Conservation (phyloP, 345 rosid genomes). For the Syzygium grande region DNA sequence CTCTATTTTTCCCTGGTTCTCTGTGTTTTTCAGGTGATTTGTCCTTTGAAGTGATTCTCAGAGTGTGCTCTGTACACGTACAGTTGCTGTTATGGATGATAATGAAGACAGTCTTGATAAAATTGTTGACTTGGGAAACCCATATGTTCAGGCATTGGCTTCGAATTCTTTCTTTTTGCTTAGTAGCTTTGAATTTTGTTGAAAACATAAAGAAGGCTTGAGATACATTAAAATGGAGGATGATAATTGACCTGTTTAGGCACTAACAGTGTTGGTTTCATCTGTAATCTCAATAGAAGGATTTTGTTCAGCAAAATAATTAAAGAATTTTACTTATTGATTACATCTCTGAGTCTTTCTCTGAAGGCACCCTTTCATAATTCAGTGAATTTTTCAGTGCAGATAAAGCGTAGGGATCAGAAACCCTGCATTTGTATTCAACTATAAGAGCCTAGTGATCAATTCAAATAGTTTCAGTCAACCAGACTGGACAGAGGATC, state of each 20-base stretch:
- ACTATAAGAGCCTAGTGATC: background rate
- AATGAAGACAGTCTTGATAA: background rate
- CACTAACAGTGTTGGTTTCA: background rate
- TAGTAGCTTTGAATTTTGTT: background rate
- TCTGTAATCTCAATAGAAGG: background rate
- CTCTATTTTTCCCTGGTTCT: background rate
- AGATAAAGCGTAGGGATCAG: background rate
- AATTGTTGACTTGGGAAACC: background rate
- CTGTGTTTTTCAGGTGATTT: background rate
- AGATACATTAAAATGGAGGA: background rate
- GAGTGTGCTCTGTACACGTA: background rate
- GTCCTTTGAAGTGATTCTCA: background rate
- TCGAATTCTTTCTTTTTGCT: background rate
- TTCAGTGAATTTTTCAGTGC: background rate
- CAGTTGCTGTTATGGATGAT: background rate
- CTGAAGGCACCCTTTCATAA: background rate
- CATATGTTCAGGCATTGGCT: background rate
- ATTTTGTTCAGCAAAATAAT: background rate
- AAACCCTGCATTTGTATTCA: background rate
- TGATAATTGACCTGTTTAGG: background rate
- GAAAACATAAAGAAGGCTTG: background rate
- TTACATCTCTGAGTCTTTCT: background rate
- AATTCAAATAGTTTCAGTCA: background rate
- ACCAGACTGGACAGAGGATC: background rate
- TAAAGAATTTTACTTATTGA: background rate